Base-by-base conservation (phyloP, 208 protist species). In the Wallacemonas sp. region DNA sequence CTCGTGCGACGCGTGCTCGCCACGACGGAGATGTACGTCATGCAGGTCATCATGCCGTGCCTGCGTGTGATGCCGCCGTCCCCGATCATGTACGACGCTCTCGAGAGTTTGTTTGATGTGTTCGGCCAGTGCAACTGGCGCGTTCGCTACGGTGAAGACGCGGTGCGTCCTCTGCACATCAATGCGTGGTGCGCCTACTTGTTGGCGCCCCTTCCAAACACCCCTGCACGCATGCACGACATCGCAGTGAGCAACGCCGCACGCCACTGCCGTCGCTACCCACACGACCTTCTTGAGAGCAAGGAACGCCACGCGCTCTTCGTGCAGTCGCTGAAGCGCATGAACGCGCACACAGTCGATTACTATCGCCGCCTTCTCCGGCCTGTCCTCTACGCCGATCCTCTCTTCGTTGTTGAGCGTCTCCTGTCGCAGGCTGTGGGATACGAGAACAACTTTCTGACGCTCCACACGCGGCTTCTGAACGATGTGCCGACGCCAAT, bases 391-490 rank as follows among this genome's bases (percentile, higher is more conserved):
- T 92, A 78, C 62, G 85, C 83, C 2, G 80, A 94, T 48, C 85
- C 85, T 2, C 70, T 94, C 24, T 74, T 88, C 44, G 76, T 88
- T 29, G 71, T 70, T 24, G 79, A 90, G 43, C 77, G 80, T 19
- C 65, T 94, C n/a, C 80, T 94, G 65, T 46, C 63, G 36, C 88
- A 90, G 61, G 80, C 83, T 0, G 73, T 94, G 2, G 88, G 88
- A 24, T 94, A 94, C 60, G 73, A 78, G 39, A 94, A 94, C 69
- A 86, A 74, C 65, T 92, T 90, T 61, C 68, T 94, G 8, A 43
- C 47, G n/a, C 48, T 86, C 2, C 88, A 94, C 70, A 86, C 80
- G 21, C 74, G 74, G 41, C 61, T 94, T 26, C 66, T 94, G 33
- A 65, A 65, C 23, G 74, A 76, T 0, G 65, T 87, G 44, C 88